Percentiles rank a stretch among this genome's conserved stretches.
Conservation (phyloP, 106 monocot species). For the Allium cepa region DNA sequence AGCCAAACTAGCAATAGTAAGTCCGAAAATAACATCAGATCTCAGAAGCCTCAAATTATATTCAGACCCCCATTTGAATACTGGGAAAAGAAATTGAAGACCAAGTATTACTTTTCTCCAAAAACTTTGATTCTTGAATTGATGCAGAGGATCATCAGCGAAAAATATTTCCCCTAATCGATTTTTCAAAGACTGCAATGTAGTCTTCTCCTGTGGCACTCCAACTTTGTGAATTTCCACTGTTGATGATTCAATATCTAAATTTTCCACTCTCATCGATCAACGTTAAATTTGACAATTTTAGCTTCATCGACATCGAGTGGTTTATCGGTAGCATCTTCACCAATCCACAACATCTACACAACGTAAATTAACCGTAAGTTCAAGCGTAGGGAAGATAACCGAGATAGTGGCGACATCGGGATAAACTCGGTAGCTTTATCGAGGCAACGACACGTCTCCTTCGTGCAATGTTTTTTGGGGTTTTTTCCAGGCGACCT, state of each 20-base stretch:
- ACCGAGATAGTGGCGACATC: too few relatives aligned
- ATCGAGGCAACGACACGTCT: too few relatives aligned
- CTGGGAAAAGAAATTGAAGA: constrained; percentile 74
- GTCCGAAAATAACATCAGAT: constrained; percentile 66
- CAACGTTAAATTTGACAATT: too few relatives aligned
- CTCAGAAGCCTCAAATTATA: constrained; percentile 65
- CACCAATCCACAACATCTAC: too few relatives aligned
- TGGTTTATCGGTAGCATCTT: too few relatives aligned
- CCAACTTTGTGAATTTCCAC: constrained; percentile 61
- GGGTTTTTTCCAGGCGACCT: too few relatives aligned
- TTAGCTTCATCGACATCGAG: too few relatives aligned
- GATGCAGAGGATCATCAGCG: constrained; percentile 71
- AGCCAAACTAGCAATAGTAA: constrained; percentile 90
- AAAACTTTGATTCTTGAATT: constrained; percentile 61
- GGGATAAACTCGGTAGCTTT: too few relatives aligned
- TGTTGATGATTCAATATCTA: constrained; percentile 40
- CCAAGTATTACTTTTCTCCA: constrained; percentile 39
- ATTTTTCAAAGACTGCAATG: constrained; percentile 38
- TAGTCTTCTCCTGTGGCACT: constrained; percentile 40
- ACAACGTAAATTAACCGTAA: too few relatives aligned
- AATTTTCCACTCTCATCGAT: constrained; percentile 52
- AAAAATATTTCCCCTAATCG: constrained; percentile 67
- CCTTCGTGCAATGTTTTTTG: too few relatives aligned
- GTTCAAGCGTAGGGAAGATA: too few relatives aligned
- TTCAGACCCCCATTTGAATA: constrained; percentile 75